Percentiles rank a stretch among this genome's conserved stretches.
These are phyloP conservation scores for Daldinia vernicosa DNA, from an alignment of 495 filamentous ascomycete species.

Conservation along the genomic window DNA sequence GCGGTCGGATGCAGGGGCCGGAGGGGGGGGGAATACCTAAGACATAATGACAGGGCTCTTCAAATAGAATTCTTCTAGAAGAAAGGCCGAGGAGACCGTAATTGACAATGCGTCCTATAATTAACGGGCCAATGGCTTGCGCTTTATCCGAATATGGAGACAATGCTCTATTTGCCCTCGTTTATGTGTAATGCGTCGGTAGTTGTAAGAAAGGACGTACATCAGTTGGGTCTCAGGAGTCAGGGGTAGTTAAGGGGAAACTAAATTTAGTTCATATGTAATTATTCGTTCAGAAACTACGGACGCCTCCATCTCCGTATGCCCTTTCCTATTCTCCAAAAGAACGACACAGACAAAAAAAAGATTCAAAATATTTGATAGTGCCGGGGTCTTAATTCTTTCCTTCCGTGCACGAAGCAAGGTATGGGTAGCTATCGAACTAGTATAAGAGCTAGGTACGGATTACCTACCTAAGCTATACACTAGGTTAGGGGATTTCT, in stretches of 20 bases:
- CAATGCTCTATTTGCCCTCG: neutral
- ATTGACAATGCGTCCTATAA: conserved; percentile 26
- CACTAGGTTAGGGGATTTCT: conserved; percentile 16
- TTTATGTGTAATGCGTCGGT: neutral
- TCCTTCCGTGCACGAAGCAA: conserved; percentile 3
- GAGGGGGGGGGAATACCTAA: neutral
- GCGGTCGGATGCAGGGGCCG: conserved; percentile 34
- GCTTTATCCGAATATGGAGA: neutral
- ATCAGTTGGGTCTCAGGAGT: conserved; percentile 4
- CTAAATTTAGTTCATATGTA: neutral
- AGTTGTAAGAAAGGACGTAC: conserved; percentile 6
- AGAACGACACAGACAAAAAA: neutral
- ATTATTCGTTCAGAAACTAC: neutral
- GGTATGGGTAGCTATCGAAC: neutral
- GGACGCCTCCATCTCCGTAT: conserved; percentile 3
- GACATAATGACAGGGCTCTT: conserved; percentile 21
- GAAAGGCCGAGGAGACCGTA: conserved; percentile 20
- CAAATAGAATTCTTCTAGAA: conserved; percentile 42
- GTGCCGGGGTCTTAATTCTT: neutral
- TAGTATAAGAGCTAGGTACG: conserved; percentile 9
- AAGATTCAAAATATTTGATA: neutral
- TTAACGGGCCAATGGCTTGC: neutral
- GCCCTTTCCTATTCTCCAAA: conserved; percentile 7
- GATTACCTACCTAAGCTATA: too few relatives aligned
- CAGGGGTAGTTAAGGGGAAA: neutral